Conservation (phyloP, 2,329 filamentous ascomycete species). For the Microsporum ferrugineum region DNA sequence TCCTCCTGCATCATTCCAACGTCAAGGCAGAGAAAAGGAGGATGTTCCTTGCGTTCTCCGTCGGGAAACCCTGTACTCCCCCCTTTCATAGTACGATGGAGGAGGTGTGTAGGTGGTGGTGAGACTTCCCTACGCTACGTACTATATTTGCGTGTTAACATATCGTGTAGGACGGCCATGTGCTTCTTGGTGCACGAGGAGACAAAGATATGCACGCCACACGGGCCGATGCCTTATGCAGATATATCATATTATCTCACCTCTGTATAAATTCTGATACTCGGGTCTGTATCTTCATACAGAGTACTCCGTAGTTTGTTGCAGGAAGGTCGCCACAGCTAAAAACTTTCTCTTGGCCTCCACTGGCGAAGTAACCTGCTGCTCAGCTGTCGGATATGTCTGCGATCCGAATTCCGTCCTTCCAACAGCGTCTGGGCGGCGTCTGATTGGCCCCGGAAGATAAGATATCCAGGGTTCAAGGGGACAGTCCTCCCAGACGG, state of each 20-base stretch:
- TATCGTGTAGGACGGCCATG: background rate
- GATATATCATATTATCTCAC: background rate
- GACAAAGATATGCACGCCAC: background rate
- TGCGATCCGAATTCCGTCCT: background rate
- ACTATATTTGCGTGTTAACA: background rate
- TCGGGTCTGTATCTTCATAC: background rate
- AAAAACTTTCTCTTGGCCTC: background rate
- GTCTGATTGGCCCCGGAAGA: background rate
- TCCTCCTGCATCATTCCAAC: background rate
- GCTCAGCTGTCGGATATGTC: background rate
- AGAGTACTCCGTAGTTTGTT: background rate
- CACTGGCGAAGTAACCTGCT: background rate
- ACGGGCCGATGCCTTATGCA: background rate
- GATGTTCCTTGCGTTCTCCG: background rate
- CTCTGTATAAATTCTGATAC: background rate
- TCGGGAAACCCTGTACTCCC: background rate
- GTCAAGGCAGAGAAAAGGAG: background rate
- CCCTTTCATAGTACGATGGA: background rate
- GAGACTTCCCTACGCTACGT: background rate
- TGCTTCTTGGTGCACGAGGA: background rate
- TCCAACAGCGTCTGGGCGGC: background rate
- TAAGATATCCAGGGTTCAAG: background rate
- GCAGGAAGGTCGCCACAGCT: background rate
- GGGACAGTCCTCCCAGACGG: background rate
- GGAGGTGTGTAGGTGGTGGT: background rate